Evolutionary conservation across 306 rosid genomes (phyloP).

Genomic region (Comarum palustre): DNA sequence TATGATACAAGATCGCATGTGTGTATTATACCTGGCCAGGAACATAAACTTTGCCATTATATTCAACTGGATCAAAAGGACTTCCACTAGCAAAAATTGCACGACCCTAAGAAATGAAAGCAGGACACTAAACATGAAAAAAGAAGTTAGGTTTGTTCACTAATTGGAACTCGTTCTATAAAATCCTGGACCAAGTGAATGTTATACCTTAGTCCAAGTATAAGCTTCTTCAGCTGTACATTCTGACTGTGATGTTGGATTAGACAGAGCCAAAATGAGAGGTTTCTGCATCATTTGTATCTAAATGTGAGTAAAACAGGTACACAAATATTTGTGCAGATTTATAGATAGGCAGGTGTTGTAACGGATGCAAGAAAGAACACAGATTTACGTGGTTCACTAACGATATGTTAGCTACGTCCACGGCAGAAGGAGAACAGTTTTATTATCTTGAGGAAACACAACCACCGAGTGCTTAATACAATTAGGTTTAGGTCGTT

Average conservation of each 20-base stretch:
- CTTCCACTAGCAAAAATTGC: slow-evolving; percentile 92
- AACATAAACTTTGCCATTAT: slow-evolving; percentile 57
- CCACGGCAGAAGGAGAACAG: no score
- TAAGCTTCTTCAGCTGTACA: slow-evolving; percentile 96
- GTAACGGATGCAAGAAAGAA: no score
- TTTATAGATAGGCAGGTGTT: neutral
- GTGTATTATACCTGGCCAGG: slow-evolving; percentile 72
- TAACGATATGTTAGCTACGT: no score
- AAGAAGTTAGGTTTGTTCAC: slow-evolving; percentile 8
- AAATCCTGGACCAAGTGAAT: slow-evolving; percentile 8
- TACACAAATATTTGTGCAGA: neutral
- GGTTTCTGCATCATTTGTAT: slow-evolving; percentile 61
- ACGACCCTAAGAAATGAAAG: slow-evolving; percentile 52
- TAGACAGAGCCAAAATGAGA: slow-evolving; percentile 85
- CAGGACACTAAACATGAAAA: slow-evolving; percentile 3
- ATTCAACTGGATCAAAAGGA: slow-evolving; percentile 83
- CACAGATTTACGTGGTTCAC: no score
- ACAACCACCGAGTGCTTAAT: no score
- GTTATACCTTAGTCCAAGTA: slow-evolving; percentile 67
- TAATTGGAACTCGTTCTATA: neutral
- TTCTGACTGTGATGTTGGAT: slow-evolving; percentile 89
- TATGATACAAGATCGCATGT: slow-evolving; percentile 12
- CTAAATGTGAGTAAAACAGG: slow-evolving; percentile 2
- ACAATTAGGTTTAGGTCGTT: no score
- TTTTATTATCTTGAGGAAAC: no score